Evolutionary conservation across 257 asterid genomes (phyloP).

Genomic region (Nicotiana obtusifolia): DNA sequence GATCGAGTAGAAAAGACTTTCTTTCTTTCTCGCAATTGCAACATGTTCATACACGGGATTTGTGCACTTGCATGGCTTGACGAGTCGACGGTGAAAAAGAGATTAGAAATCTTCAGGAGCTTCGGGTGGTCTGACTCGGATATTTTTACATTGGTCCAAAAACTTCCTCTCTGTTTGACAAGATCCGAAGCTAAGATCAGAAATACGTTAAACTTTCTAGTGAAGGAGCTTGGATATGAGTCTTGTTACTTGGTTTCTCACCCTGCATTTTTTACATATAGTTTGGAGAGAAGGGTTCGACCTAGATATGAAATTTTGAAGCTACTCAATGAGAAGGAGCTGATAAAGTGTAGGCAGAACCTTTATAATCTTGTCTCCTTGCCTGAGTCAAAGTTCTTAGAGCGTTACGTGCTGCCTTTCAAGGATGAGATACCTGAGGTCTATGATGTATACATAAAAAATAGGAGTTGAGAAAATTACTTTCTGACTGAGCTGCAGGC

Average conservation of each 20-base stretch:
- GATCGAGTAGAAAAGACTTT: slow-evolving; percentile 7
- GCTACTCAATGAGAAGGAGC: not conserved
- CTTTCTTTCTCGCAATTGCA: not conserved
- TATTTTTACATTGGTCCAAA: not conserved
- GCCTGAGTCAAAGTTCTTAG: slow-evolving; percentile 1
- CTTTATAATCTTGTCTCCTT: not conserved
- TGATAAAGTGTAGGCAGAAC: not conserved
- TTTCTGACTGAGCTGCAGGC: too few relatives aligned
- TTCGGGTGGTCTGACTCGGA: slow-evolving; percentile 9
- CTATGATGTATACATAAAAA: not conserved
- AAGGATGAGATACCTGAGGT: slow-evolving; percentile 15
- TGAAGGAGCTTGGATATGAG: slow-evolving; percentile 2
- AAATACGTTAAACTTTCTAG: not conserved
- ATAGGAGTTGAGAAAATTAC: not conserved
- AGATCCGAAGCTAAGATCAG: slow-evolving; percentile 4
- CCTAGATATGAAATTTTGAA: slow-evolving; percentile 15
- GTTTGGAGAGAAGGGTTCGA: slow-evolving; percentile 15
- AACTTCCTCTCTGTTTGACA: not conserved
- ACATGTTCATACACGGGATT: slow-evolving; percentile 8
- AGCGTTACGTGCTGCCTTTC: not conserved
- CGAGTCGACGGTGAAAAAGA: not conserved
- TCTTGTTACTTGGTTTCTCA: not conserved
- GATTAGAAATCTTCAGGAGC: slow-evolving; percentile 5
- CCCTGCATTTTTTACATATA: not conserved
- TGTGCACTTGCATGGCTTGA: not conserved